Evolutionary conservation across 1,284 basidiomycete genomes (phyloP), one percentile per base, ranked within the genome.

Genomic region (Moesziomyces antarcticus): DNA sequence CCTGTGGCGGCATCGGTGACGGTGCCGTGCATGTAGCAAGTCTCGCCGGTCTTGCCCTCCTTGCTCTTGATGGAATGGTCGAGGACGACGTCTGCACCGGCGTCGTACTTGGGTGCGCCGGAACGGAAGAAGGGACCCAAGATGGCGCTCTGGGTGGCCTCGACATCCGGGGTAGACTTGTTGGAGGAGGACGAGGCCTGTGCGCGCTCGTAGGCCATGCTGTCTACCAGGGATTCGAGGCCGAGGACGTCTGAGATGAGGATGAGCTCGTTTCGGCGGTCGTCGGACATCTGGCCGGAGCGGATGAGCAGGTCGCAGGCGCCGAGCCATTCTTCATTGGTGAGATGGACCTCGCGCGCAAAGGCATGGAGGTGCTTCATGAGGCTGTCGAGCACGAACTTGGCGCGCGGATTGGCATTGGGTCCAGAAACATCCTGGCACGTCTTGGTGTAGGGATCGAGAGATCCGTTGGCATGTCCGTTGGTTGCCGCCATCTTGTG

Each of bases 241-340:
- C 85, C 85, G 9, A 85, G 70, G 4, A 85, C 81, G 58, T 86
- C 85, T 9, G 79, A 78, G 41, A 85, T 79, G 45, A 86, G 81
- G 48, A 86, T 82, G 51, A 85, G 78, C 67, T 86, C 85, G 75
- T 85, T 84, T 11, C 85, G 79, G 63, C 81, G 80, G 1, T 84
- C 84, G 20, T 73, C 72, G 16, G 82, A 82, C 41, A 84, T 81
- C 70, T 85, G 69, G 22, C 85, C 85, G 1, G 83, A 83, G 33
- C 79, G 79, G 40, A 84, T 81, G 10, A 85, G 60, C 9, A 85
- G 72, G 54, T 85, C 79, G 75, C 85, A 85, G 2, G 80, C 79
- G 0, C 69, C 78, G 14, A 85, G 71, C 84, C 84, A 85, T 67
- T 86, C 85, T 27, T 82, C 82, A 22, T 79, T 73, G 41, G 85